These are phyloP conservation scores for Synchytrium microbalum DNA, from an alignment of 371 early-diverging fungal genomes.

Conservation along the genomic window DNA sequence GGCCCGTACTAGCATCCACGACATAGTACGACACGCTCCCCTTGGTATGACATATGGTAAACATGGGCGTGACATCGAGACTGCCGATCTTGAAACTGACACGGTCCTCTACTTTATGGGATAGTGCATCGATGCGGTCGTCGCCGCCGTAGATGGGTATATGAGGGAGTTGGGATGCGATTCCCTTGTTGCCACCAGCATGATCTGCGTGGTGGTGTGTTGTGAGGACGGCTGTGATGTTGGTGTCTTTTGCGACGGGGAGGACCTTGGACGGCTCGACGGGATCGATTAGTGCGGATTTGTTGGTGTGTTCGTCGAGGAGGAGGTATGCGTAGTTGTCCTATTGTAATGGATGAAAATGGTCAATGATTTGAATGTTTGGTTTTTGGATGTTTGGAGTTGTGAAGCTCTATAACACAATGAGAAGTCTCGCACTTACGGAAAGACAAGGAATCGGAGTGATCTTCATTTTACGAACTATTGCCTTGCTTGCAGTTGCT, in stretches of 20 bases:
- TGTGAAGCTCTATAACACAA: no score
- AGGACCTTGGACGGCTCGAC: slow-evolving; percentile 57
- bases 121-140: slow-evolving; percentile 75
- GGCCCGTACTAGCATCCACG: slow-evolving; percentile 39
- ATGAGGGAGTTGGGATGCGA: slow-evolving; percentile 47
- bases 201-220: slow-evolving; percentile 55
- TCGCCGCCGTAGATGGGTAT: slow-evolving; percentile 77
- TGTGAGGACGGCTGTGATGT: slow-evolving; percentile 3
- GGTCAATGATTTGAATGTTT: slow-evolving; percentile 46
- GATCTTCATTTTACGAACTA: no score
- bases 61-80: slow-evolving; percentile 45
- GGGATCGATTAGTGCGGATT: slow-evolving; percentile 55
- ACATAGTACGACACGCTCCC: slow-evolving; percentile 83
- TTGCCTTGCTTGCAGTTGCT: no score
- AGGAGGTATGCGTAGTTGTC: slow-evolving; percentile 81
- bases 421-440: no score
- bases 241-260: slow-evolving; percentile 12
- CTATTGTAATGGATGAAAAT: slow-evolving; percentile 46
- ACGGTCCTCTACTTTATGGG: slow-evolving; percentile 62
- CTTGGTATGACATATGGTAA: slow-evolving; percentile 78
- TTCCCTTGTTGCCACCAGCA: slow-evolving; percentile 62
- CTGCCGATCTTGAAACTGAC: slow-evolving; percentile 69
- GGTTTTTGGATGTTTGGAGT: slow-evolving; percentile 1
- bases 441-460: no score
- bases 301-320: slow-evolving; percentile 54